Evolutionary conservation across 306 rosid species (phyloP).

Genomic region (Fragaria iinumae): DNA sequence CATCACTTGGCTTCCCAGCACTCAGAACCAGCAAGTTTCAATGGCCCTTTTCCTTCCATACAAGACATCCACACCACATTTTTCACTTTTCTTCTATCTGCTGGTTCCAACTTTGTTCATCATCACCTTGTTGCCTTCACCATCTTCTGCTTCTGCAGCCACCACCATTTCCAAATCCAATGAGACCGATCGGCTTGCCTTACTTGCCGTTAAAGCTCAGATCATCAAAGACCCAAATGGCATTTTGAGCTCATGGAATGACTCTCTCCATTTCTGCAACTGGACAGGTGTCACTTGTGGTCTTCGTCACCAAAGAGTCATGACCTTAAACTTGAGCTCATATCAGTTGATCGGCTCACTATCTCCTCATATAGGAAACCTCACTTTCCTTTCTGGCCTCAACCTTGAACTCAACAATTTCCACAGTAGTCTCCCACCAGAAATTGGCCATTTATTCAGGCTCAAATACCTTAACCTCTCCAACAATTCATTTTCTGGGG

Average conservation of each 20-base stretch:
- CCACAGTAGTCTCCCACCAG: neutral
- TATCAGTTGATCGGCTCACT: constrained; percentile 4
- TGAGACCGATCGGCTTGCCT: neutral
- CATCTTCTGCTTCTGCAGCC: neutral
- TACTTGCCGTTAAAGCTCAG: neutral
- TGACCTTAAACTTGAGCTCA: constrained; percentile 10
- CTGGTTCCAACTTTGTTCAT: neutral
- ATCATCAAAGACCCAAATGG: neutral
- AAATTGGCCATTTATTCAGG: constrained; percentile 16
- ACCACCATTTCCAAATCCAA: neutral
- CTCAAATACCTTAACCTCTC: constrained; percentile 1
- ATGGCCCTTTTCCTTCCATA: neutral
- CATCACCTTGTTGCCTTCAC: neutral
- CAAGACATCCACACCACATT: neutral
- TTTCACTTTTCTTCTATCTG: neutral
- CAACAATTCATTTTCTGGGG: constrained; percentile 18
- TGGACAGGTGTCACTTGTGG: neutral
- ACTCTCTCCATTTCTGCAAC: constrained; percentile 3
- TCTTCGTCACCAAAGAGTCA: neutral
- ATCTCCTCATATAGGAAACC: constrained; percentile 14
- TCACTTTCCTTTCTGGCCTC: constrained; percentile 7
- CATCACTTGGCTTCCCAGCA: neutral
- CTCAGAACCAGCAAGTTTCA: neutral
- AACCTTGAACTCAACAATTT: constrained; percentile 10
- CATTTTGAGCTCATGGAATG: constrained; percentile 5